Evolutionary conservation across 352 stramenopile species (phyloP).

Genomic region (Pythium chondricola): DNA sequence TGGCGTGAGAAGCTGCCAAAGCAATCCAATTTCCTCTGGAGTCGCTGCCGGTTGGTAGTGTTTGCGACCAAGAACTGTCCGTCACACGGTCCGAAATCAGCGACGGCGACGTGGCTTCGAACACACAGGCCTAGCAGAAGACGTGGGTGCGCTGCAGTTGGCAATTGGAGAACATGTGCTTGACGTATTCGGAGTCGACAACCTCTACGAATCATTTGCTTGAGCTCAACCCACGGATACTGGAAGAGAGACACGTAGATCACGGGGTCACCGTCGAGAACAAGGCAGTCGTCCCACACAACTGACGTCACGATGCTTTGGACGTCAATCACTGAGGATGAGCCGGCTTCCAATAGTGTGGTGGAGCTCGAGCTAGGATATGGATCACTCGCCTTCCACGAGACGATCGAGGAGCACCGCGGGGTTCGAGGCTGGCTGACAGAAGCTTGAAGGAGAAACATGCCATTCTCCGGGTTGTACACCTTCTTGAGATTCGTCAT

Average conservation of each 20-base stretch:
- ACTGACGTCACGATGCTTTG: slow-evolving; percentile 11
- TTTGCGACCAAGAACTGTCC: not conserved
- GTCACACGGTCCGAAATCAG: not conserved
- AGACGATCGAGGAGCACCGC: not conserved
- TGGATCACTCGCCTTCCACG: too few relatives aligned
- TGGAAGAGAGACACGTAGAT: slow-evolving; percentile 11
- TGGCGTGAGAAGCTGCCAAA: slow-evolving; percentile 20
- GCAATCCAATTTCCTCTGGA: slow-evolving; percentile 14
- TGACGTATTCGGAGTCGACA: slow-evolving; percentile 4
- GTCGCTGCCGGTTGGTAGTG: not conserved
- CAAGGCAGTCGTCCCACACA: slow-evolving; percentile 19
- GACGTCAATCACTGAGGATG: not conserved
- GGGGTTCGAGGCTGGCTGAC: not conserved
- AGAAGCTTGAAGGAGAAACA: slow-evolving; percentile 53
- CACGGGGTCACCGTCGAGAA: slow-evolving; percentile 2
- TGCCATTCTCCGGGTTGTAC: slow-evolving; percentile 43
- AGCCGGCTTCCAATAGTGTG: not conserved
- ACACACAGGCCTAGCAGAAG: slow-evolving; percentile 12
- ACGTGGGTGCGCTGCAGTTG: not conserved
- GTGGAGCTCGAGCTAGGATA: too few relatives aligned
- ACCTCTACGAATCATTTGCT: slow-evolving; percentile 6
- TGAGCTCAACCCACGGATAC: slow-evolving; percentile 11
- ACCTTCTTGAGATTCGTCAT: slow-evolving; percentile 65
- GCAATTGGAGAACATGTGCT: slow-evolving; percentile 8
- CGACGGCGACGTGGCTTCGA: slow-evolving; percentile 9